phyloP scores from a whole-genome alignment of 495 filamentous ascomycete species.

The Xylaria scruposa region DNA sequence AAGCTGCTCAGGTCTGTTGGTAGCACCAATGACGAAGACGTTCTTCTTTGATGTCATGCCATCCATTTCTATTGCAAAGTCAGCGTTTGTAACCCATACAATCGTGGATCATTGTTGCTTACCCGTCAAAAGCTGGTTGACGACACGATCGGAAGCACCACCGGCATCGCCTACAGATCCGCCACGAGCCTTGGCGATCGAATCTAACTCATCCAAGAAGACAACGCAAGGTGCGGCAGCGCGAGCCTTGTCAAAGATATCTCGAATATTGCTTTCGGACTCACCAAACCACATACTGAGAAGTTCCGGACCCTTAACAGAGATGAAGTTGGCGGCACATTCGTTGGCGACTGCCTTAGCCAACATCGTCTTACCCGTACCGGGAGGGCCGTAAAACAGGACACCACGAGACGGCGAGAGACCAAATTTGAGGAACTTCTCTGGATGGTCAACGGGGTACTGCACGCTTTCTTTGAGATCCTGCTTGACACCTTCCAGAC shows the following conservation, averaged over 20 bases:
- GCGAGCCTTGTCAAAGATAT: conserved; percentile 99
- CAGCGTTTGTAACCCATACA: conserved; percentile 39
- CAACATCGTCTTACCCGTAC: conserved; percentile 99
- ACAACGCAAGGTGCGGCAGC: conserved; percentile 98
- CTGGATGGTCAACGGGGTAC: conserved; percentile 98
- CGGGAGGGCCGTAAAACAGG: conserved; percentile 96
- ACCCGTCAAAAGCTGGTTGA: conserved; percentile 98
- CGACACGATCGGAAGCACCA: conserved; percentile 98
- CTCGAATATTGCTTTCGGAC: conserved; percentile 99
- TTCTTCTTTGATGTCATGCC: conserved; percentile 99
- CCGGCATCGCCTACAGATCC: conserved; percentile 96
- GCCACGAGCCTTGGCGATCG: conserved; percentile 98
- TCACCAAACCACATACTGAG: conserved; percentile 99
- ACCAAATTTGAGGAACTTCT: conserved; percentile 99
- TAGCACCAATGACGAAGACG: conserved; percentile 99
- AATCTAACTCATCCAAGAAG: conserved; percentile 98
- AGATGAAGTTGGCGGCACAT: conserved; percentile 99
- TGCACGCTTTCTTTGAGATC: conserved; percentile 99
- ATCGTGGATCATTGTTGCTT: conserved; percentile 44
- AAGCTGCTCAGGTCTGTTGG: conserved; percentile 97
- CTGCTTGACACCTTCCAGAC: conserved; percentile 97
- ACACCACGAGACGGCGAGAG: conserved; percentile 98
- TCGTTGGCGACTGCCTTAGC: conserved; percentile 99
- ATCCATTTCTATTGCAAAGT: conserved; percentile 81
- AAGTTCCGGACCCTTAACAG: conserved; percentile 96